Conservation (phyloP, 371 early-diverging fungal species). For the Zancudomyces culisetae region DNA sequence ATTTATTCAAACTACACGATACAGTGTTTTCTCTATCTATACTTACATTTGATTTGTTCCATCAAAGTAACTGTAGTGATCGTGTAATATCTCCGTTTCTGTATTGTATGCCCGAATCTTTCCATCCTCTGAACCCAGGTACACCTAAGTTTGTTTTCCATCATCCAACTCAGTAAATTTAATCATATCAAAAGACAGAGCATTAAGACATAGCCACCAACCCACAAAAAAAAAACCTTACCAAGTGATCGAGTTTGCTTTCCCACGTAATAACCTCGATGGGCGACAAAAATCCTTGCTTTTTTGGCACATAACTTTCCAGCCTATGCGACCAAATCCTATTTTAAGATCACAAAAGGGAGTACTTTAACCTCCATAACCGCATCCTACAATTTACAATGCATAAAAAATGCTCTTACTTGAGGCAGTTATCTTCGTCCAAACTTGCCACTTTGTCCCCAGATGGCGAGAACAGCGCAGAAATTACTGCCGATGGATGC, state of each 20-base stretch:
- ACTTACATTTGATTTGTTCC: background rate
- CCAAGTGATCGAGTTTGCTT: constrained; percentile 15
- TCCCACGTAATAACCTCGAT: constrained; percentile 24
- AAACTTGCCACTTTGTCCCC: constrained; percentile 23
- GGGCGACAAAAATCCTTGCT: constrained; percentile 17
- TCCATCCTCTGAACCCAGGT: constrained; percentile 18
- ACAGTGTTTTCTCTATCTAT: background rate
- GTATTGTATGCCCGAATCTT: constrained; percentile 18
- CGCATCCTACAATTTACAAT: background rate
- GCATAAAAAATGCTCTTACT: background rate
- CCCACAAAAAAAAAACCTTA: background rate
- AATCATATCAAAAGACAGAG: background rate
- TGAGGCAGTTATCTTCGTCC: constrained; percentile 22
- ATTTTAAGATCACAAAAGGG: background rate
- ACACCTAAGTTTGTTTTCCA: constrained; percentile 5
- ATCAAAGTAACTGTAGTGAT: constrained; percentile 5
- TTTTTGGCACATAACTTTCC: constrained; percentile 8
- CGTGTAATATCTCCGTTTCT: constrained; percentile 16
- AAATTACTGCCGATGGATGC: constrained; percentile 17
- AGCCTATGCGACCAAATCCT: constrained; percentile 19
- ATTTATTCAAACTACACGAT: too few species aligned
- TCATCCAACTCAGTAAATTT: background rate
- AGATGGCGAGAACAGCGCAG: constrained; percentile 17
- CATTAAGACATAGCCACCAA: background rate
- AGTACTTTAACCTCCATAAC: background rate